Base-by-base conservation (phyloP, 306 rosid genomes). In the Begonia fuchsioides region DNA sequence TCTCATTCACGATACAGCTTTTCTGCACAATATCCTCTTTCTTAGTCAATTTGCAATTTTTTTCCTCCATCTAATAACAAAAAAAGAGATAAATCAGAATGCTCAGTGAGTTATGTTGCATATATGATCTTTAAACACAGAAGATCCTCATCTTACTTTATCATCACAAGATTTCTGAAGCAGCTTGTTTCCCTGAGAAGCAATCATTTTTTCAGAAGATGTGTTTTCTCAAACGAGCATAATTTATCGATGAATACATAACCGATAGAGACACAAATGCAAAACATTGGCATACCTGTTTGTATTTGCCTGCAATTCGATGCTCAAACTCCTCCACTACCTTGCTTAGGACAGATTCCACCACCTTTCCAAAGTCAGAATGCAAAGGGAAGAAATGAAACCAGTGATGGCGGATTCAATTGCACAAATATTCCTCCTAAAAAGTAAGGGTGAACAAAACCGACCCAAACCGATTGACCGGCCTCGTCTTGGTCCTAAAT, bases 271-370 rank as follows among this genome's bases (percentile, higher is more conserved):
- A 41, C 45, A 10, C 2, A 41, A 41, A 6, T 26, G 0, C 35
- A 26, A 26, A 26, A 26, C 10, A n/a, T 5, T 13, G 13, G 38
- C 56, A 10, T 69, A 87, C 96, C 86, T 38, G 69, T 56, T 78
- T 83, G 64, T 55, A 55, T 62, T 74, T 93, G 72, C 73, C 62
- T 5, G 78, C 60, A 55, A 78, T 62, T 38, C 96, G 83, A 50
- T 68, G 75, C 74, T 88, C 95, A 58, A 83, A 81, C 69, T 88
- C 86, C 79, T 83, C 95, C 60, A 74, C 79, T 12, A 88, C 83
- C 77, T 83, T 83, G 57, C 67, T 81, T 55, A 88, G 58, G 55
- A 88, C 80, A 26, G 96, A 88, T 67, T 88, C 96, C 32, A 88
- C 71, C 65, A 88, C 47, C 96, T 88, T 82, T 65, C 57, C 44